These are phyloP conservation scores for Aspergillus ostianus DNA, from an alignment of 495 filamentous ascomycete species.

Conservation along the genomic window DNA sequence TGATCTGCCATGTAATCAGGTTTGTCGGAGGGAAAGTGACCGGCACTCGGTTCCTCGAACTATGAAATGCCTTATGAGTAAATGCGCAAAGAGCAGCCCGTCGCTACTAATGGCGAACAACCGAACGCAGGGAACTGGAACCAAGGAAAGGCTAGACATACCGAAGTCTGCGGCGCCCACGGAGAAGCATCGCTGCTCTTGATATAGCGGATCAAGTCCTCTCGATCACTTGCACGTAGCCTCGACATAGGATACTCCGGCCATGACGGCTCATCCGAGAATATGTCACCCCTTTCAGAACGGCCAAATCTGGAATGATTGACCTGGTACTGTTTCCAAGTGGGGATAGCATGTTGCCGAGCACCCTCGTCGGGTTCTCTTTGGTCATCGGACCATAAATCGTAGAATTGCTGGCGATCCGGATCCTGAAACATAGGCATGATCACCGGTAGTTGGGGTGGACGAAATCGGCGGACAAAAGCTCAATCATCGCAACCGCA, in stretches of 20 bases:
- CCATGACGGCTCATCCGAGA: conserved; percentile 5
- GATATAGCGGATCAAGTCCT: conserved; percentile 78
- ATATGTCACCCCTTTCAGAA: conserved; percentile 8
- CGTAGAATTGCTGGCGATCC: conserved; percentile 33
- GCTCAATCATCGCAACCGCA: conserved; percentile 17
- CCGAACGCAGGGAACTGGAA: neutral
- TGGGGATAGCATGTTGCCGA: conserved; percentile 15
- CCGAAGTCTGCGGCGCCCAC: conserved; percentile 67
- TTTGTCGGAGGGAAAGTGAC: conserved; percentile 12
- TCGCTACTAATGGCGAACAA: neutral
- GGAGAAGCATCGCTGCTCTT: conserved; percentile 77
- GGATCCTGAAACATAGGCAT: conserved; percentile 45
- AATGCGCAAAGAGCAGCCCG: neutral
- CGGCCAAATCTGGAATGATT: conserved; percentile 6
- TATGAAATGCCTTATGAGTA: conserved; percentile 10
- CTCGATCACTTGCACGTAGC: conserved; percentile 52
- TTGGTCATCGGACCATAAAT: conserved; percentile 30
- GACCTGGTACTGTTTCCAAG: conserved; percentile 16
- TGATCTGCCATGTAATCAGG: conserved; percentile 13
- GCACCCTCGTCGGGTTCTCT: conserved; percentile 15
- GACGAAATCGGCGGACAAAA: conserved; percentile 6
- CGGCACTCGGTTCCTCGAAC: conserved; percentile 15
- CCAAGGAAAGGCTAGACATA: conserved; percentile 39
- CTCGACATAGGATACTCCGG: conserved; percentile 16
- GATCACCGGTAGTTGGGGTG: conserved; percentile 16